These are phyloP conservation scores for Didymellaceae sp. DNA, from an alignment of 2,329 filamentous ascomycete genomes.

Conservation along the genomic window DNA sequence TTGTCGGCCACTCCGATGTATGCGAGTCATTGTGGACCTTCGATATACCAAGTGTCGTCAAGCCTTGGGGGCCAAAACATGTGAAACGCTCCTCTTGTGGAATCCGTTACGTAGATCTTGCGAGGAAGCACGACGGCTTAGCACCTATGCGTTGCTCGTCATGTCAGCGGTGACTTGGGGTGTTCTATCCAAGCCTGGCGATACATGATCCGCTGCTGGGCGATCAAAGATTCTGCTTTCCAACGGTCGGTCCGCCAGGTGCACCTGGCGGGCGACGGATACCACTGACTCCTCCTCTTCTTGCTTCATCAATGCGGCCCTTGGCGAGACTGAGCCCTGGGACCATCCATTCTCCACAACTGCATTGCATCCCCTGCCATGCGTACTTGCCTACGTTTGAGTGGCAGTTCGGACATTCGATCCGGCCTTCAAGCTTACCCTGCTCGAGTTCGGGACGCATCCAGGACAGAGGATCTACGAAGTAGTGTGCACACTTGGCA, in stretches of 20 bases:
- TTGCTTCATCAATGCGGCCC: slow-evolving; percentile 77
- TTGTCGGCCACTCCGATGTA: slow-evolving; percentile 2
- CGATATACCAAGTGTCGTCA: background rate
- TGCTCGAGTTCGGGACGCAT: slow-evolving; percentile 88
- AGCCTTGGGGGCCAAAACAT: background rate
- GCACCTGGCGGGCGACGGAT: slow-evolving; percentile 46
- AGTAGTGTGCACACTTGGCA: slow-evolving; percentile 77
- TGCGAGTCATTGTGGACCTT: background rate
- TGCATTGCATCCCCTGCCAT: slow-evolving; percentile 95
- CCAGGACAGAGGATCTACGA: slow-evolving; percentile 92
- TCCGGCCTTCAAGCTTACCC: slow-evolving; percentile 80
- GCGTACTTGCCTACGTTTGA: slow-evolving; percentile 90
- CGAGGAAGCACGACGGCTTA: background rate
- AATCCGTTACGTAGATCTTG: background rate
- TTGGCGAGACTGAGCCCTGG: slow-evolving; percentile 87
- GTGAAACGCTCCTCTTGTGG: slow-evolving; percentile 2
- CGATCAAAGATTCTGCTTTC: background rate
- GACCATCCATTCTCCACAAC: slow-evolving; percentile 87
- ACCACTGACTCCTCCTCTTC: slow-evolving; percentile 34
- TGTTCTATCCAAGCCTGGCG: too few species aligned
- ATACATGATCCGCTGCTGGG: too few species aligned
- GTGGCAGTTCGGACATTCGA: slow-evolving; percentile 85
- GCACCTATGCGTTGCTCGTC: background rate
- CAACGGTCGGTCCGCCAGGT: slow-evolving; percentile 3
- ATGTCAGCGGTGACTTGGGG: background rate